These are phyloP conservation scores for Rosa hybrid DNA, from an alignment of 331 rosid species.

Conservation along the genomic window DNA sequence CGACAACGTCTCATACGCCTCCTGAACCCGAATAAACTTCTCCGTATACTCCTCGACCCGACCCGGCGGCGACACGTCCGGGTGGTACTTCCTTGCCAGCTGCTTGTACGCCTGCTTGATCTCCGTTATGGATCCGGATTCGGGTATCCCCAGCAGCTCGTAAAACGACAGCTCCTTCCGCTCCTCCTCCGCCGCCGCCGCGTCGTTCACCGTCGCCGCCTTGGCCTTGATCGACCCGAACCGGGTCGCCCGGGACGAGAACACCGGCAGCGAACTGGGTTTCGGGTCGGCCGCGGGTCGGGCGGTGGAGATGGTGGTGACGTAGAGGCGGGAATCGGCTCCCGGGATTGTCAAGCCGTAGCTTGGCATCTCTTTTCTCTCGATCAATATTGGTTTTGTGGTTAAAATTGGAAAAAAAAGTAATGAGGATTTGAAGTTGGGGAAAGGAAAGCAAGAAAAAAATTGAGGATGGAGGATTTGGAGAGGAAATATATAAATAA, in stretches of 20 bases:
- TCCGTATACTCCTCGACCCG: constrained; percentile 75
- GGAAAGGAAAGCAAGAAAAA: neutral
- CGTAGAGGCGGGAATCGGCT: constrained; percentile 40
- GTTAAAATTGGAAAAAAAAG: neutral
- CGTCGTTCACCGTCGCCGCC: constrained; percentile 41
- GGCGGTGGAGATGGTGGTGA: neutral
- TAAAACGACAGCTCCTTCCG: constrained; percentile 47
- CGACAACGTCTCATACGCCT: constrained; percentile 84
- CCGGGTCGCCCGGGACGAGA: constrained; percentile 17
- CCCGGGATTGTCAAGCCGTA: constrained; percentile 27
- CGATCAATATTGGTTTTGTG: neutral
- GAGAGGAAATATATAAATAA: neutral
- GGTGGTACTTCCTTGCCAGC: constrained; percentile 81
- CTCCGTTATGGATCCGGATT: constrained; percentile 60
- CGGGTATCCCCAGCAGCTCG: constrained; percentile 66
- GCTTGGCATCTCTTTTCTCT: constrained; percentile 1
- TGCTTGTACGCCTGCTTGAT: constrained; percentile 86
- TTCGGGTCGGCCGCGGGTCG: constrained; percentile 13
- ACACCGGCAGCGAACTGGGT: neutral
- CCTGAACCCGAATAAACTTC: constrained; percentile 69
- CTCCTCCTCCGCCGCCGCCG: constrained; percentile 21
- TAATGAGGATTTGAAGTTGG: neutral
- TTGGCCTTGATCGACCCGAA: constrained; percentile 26
- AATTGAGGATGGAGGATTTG: neutral
- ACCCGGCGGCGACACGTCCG: constrained; percentile 90